Evolutionary conservation across 2,329 filamentous ascomycete species (phyloP), one percentile per base, ranked within the genome.

Genomic region (Trichoderma atrobrunneum): DNA sequence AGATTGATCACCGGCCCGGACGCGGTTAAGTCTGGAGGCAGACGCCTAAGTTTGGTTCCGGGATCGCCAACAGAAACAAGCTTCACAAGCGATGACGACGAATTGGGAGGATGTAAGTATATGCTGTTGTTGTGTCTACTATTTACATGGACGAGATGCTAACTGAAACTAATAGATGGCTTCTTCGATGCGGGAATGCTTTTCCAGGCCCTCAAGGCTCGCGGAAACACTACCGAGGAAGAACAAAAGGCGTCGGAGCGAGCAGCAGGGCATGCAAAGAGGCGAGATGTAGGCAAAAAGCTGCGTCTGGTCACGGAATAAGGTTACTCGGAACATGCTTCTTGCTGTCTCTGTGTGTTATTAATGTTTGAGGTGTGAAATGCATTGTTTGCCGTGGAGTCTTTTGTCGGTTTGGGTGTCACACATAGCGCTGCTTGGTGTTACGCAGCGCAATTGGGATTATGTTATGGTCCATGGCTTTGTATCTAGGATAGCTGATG

Each of bases 171-270:
- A 65, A n/a, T 79, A 97, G 95, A 98, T 85, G 95, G 95, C 36
- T 98, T 98, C 86, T 98, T 98, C 83, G 95, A 98, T 80, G 94
- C 95, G 0, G 95, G 95, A 16, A 97, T 98, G 94, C 88, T 98
- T 6, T 86, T 96, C 28, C 93, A 97, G 80, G 94, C 94, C 1
- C 89, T 97, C 72, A 95, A 95, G 79, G 91, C 91, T 3, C 88
- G 91, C 65, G 87, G 87, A 18, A 86, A 89, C 71, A 85, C 83
- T 5, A 80, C 84, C 7, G 87, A 89, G 68, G 78, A 82, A 3
- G 87, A 89, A 74, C 82, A 82, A 11, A 89, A 87, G 76, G 80
- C 86, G 1, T 87, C 86, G 59, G 89, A 91, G 76, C 85, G 88
- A 71, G 90, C 90, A 12, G 87, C 87, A 5, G 87, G 88, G 57